phyloP scores from a whole-genome alignment of 2,329 filamentous ascomycete species.

The Microsporum ferrugineum region DNA sequence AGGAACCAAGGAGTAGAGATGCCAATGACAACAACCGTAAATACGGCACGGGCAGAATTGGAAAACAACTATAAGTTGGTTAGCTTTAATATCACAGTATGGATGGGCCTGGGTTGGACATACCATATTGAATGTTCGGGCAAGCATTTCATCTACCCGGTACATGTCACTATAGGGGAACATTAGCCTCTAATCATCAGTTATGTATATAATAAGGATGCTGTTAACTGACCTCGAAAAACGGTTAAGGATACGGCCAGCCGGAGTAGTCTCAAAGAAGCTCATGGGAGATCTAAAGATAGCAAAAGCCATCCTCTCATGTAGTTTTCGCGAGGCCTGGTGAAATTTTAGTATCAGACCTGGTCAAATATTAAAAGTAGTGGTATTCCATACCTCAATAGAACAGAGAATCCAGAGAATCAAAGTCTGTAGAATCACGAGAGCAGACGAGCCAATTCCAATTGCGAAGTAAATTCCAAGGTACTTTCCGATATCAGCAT shows the following conservation, averaged over 20 bases:
- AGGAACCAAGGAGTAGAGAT: constrained; percentile 70
- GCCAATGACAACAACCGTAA: constrained; percentile 80
- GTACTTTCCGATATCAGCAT: constrained; percentile 72
- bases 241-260: constrained; percentile 89
- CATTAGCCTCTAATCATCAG: constrained; percentile 3
- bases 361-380: background rate
- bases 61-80: constrained; percentile 48
- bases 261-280: constrained; percentile 95
- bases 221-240: constrained; percentile 64
- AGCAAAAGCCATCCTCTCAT: constrained; percentile 92
- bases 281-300: constrained; percentile 98
- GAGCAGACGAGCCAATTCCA: constrained; percentile 69
- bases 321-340: constrained; percentile 83
- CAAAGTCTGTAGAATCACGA: constrained; percentile 84
- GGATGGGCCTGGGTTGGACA: constrained; percentile 24
- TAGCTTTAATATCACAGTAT: constrained; percentile 20
- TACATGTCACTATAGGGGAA: constrained; percentile 39
- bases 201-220: background rate
- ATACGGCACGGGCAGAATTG: constrained; percentile 61
- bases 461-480: constrained; percentile 94
- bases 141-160: constrained; percentile 78
- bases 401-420: constrained; percentile 99
- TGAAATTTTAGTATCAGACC: constrained; percentile 10
- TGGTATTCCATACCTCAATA: constrained; percentile 57
- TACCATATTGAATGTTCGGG: constrained; percentile 93